phyloP scores from a whole-genome alignment of 345 rosid species.

The Psidium friedrichsthalianum region DNA sequence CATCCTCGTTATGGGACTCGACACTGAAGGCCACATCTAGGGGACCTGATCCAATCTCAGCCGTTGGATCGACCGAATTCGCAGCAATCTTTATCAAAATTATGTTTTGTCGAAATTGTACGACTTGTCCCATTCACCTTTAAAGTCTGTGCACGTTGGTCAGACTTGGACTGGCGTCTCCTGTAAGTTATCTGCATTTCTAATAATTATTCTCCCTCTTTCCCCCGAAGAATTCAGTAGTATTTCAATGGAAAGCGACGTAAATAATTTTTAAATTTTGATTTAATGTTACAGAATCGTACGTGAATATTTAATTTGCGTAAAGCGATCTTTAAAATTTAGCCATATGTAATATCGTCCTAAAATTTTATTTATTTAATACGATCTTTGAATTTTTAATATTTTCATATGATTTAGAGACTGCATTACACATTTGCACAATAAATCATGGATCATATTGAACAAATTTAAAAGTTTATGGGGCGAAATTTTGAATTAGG shows the following conservation, averaged over 20 bases:
- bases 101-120: not conserved
- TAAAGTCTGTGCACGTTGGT: not conserved
- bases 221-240: not conserved
- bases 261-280: rapidly evolving
- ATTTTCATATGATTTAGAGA: no score
- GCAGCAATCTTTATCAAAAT: not conserved
- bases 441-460: no score
- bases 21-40: not conserved
- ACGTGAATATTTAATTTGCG: not conserved
- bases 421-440: no score
- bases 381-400: no score
- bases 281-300: rapidly evolving
- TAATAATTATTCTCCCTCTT: not conserved
- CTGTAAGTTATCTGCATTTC: not conserved
- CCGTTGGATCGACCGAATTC: not conserved
- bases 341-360: no score
- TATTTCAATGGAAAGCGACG: rapidly evolving
- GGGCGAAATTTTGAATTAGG: rapidly evolving
- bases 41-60: not conserved
- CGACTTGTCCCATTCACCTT: not conserved
- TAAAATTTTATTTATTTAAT: no score
- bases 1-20: not conserved
- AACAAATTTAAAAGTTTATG: no score
- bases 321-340: rapidly evolving
- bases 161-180: not conserved